A percentile compares a stretch with the other conserved stretches of the same genome.
phyloP scores from a whole-genome alignment of 1,284 basidiomycete species.

The Testicularia cyperi region DNA sequence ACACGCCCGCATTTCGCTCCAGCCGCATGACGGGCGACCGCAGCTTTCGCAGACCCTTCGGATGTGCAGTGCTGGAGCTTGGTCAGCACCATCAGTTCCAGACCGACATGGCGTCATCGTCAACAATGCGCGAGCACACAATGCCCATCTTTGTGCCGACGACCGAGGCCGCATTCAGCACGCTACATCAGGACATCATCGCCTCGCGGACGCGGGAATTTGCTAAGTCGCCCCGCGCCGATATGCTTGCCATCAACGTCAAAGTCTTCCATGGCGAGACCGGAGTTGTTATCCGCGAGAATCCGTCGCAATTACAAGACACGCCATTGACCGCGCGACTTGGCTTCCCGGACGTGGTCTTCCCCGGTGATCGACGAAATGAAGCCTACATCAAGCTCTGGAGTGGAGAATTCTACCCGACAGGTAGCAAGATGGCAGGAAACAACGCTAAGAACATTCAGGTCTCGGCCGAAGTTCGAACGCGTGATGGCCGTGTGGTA shows the following conservation, averaged over 20 bases:
- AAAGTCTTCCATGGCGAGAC: constrained; percentile 84
- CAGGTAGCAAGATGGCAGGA: constrained; percentile 47
- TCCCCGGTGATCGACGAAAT: constrained; percentile 86
- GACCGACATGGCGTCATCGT: constrained; percentile 63
- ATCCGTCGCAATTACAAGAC: constrained; percentile 81
- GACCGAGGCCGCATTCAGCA: constrained; percentile 84
- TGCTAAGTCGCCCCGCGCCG: constrained; percentile 82
- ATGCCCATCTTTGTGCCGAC: constrained; percentile 85
- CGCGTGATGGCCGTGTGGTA: constrained; percentile 71
- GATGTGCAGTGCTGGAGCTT: constrained; percentile 86
- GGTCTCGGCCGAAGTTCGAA: constrained; percentile 84
- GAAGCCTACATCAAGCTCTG: constrained; percentile 79
- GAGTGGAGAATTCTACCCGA: constrained; percentile 54
- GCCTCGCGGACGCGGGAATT: constrained; percentile 76
- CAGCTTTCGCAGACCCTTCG: constrained; percentile 79
- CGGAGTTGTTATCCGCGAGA: constrained; percentile 74
- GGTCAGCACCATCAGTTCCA: constrained; percentile 67
- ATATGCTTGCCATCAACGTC: constrained; percentile 82
- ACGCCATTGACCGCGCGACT: constrained; percentile 79
- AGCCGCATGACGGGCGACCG: constrained; percentile 45
- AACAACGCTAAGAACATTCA: constrained; percentile 70
- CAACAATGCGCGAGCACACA: constrained; percentile 67
- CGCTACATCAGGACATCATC: constrained; percentile 92
- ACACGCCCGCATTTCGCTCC: constrained; percentile 29
- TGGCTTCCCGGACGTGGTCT: constrained; percentile 96